A percentile compares a stretch with the other conserved stretches of the same genome.
Evolutionary conservation across 768 basidiomycete species (phyloP).

Genomic region (Auricularia sp.): DNA sequence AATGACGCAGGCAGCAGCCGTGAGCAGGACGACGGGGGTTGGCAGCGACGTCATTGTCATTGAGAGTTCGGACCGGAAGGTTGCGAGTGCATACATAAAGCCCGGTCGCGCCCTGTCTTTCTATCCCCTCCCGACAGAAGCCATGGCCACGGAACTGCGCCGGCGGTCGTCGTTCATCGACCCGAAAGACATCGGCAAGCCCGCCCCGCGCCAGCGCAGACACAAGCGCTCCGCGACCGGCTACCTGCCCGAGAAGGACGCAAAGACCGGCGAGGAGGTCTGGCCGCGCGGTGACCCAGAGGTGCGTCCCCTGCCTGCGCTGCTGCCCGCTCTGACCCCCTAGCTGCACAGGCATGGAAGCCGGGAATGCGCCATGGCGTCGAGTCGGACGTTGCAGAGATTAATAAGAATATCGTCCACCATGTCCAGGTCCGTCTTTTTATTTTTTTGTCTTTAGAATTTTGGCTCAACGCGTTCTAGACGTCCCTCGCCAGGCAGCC

Average conservation of each 20-base stretch:
- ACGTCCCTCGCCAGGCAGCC: slow-evolving; percentile 86
- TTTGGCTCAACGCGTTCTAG: not conserved
- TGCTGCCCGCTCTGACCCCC: not conserved
- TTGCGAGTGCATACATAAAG: too few relatives aligned
- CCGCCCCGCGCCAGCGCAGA: slow-evolving; percentile 36
- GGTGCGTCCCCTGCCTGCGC: not conserved
- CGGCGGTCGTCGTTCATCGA: slow-evolving; percentile 45
- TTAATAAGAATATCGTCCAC: slow-evolving; percentile 68
- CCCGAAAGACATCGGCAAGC: slow-evolving; percentile 53
- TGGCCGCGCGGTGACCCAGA: slow-evolving; percentile 78
- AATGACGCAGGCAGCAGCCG: too few relatives aligned
- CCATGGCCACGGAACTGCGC: not conserved
- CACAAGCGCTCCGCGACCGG: slow-evolving; percentile 60
- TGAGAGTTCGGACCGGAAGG: too few relatives aligned
- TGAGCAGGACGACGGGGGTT: too few relatives aligned
- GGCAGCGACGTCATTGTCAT: too few relatives aligned
- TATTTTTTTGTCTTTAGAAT: not conserved
- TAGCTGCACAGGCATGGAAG: slow-evolving; percentile 43
- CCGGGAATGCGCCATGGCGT: slow-evolving; percentile 40
- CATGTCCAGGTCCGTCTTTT: slow-evolving; percentile 47
- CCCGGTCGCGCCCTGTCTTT: too few relatives aligned
- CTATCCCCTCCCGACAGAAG: too few relatives aligned
- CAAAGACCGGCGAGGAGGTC: slow-evolving; percentile 61
- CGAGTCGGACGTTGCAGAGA: slow-evolving; percentile 50
- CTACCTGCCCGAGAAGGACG: slow-evolving; percentile 67